Evolutionary conservation across 176 grass and related monocot species (phyloP), one percentile per base, ranked within the genome.

Genomic region (Metroxylon sagu): DNA sequence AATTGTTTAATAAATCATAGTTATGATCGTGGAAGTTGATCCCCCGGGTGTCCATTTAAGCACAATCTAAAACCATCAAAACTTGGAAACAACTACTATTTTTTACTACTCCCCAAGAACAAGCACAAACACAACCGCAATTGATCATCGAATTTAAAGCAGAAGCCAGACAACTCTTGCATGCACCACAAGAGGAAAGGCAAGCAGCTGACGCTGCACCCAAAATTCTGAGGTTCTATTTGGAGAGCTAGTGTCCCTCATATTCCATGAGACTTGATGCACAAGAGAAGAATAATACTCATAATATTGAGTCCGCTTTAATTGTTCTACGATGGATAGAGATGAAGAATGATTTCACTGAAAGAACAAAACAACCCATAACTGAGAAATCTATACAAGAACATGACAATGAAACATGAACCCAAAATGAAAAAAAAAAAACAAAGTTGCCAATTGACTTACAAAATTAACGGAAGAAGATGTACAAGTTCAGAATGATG

Each of bases 21-120:
- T 74, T 60, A 60, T 69, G 53, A 56, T 77, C 75, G 49, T 74
- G 71, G 62, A 85, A 39, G 73, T 54, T 73, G 57, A 86, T 73
- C 66, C 69, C 86, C 73, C 76, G 83, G 49, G 61, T 43, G 64
- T 95, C 73, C 90, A 89, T 95, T 52, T 19, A 69, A 54, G 6
- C 0, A 21, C 35, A 43, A 43, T 43, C 1, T 43, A 50, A 51
- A 25, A 48, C 16, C 3, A 26, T n/a, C 17, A 19, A 30, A 14
- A 7, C 10, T 14, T 43, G 35, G 8, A 43, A 43, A 12, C 35
- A 43, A 43, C 35, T 12, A 14, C 35, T 43, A 43, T 6, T 43
- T 43, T 12, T 43, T 6, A 14, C 35, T 3, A 12, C 10, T 43
- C 12, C 35, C 8, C 8, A 60, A 71, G 43, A 49, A 58, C 27